Evolutionary conservation across 2,329 filamentous ascomycete genomes (phyloP).

Genomic region (Dothideomycetes sp.): DNA sequence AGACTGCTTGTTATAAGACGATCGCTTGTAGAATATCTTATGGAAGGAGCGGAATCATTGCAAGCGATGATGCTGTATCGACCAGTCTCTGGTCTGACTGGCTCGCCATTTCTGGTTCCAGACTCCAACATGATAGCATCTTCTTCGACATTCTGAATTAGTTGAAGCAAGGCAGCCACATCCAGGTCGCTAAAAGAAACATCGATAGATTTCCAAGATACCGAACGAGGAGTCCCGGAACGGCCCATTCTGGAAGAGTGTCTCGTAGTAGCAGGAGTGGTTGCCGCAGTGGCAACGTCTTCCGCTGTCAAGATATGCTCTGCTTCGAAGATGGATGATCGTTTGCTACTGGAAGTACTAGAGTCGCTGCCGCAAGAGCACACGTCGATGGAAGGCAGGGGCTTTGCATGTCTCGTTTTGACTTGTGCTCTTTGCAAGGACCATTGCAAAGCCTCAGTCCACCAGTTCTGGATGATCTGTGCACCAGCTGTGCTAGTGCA

Average conservation of each 20-base stretch:
- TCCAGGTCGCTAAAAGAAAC: constrained; percentile 17
- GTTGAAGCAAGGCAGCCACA: constrained; percentile 29
- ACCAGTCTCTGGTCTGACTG: constrained; percentile 43
- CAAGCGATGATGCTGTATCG: constrained; percentile 67
- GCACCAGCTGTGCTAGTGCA: constrained; percentile 64
- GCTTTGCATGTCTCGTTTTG: not conserved
- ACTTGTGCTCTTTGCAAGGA: not conserved
- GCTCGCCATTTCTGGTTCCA: constrained; percentile 32
- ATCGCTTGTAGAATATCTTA: constrained; percentile 19
- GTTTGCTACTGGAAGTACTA: constrained; percentile 1
- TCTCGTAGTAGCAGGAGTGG: constrained; percentile 4
- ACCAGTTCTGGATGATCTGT: constrained; percentile 66
- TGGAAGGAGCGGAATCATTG: constrained; percentile 41
- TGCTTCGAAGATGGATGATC: constrained; percentile 11
- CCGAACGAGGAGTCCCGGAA: not conserved
- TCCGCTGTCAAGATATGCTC: too few species aligned
- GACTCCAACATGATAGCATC: constrained; percentile 41
- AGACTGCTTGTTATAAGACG: constrained; percentile 2
- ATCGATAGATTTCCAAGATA: constrained; percentile 7
- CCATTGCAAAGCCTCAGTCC: constrained; percentile 43
- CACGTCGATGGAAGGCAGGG: not conserved
- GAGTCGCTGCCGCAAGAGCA: not conserved
- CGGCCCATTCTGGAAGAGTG: constrained; percentile 7
- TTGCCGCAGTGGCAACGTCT: not conserved
- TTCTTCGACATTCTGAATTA: constrained; percentile 25